phyloP scores from a whole-genome alignment of 208 protist genomes.

The Leishmania tarentolae region DNA sequence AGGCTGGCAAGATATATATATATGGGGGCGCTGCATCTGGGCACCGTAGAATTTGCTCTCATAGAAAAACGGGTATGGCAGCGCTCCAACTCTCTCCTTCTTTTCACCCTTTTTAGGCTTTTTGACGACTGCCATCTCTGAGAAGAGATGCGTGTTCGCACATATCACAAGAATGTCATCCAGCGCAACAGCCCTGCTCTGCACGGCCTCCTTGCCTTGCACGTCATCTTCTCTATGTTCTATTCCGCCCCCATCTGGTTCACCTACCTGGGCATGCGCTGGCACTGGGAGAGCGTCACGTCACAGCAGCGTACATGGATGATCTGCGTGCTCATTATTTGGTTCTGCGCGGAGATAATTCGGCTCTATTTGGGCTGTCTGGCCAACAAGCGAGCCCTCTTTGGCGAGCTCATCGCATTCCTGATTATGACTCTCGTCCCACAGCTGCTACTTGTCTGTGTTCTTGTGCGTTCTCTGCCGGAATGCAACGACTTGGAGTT shows the following conservation, averaged over 20 bases:
- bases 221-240: constrained; percentile 54
- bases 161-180: constrained; percentile 60
- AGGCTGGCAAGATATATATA: background rate
- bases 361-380: constrained; percentile 56
- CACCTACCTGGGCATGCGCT: constrained; percentile 45
- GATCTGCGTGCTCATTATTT: constrained; percentile 48
- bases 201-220: constrained; percentile 42
- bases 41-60: background rate
- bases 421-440: constrained; percentile 48
- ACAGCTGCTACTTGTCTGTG: constrained; percentile 54
- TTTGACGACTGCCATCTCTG: background rate
- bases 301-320: constrained; percentile 43
- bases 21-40: background rate
- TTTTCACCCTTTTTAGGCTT: background rate
- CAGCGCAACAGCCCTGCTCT: constrained; percentile 60
- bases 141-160: constrained; percentile 60
- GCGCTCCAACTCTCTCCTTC: background rate
- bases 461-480: constrained; percentile 44
- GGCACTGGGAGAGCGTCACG: constrained; percentile 24
- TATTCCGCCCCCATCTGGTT: constrained; percentile 60
- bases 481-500: constrained; percentile 64
- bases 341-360: constrained; percentile 43
- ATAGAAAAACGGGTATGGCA: background rate
- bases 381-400: constrained; percentile 45
- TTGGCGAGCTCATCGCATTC: constrained; percentile 59